Percentiles rank a stretch among this genome's conserved stretches.
Evolutionary conservation across 495 filamentous ascomycete genomes (phyloP).

Genomic region (Venustampulla echinocandica): DNA sequence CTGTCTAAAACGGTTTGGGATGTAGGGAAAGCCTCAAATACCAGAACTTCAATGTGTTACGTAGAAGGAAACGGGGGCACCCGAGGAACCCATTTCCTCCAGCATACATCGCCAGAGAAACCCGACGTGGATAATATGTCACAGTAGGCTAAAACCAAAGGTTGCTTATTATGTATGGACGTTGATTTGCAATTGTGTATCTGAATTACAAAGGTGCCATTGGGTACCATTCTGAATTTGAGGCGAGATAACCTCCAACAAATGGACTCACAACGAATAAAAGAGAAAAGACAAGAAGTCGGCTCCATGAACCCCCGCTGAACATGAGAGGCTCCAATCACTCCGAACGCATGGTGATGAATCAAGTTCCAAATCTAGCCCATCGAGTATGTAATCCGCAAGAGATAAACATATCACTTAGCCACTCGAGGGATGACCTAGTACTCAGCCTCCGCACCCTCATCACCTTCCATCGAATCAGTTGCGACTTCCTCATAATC

Average conservation of each 20-base stretch:
- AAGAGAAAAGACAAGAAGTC: conserved; percentile 14
- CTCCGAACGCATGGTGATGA: conserved; percentile 18
- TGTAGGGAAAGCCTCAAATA: too few relatives aligned
- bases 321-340: conserved; percentile 19
- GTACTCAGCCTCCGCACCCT: conserved; percentile 90
- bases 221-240: background rate
- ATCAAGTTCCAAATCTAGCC: conserved; percentile 19
- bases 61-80: too few relatives aligned
- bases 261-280: background rate
- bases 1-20: too few relatives aligned
- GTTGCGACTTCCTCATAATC: conserved; percentile 99
- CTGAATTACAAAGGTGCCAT: background rate
- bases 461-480: conserved; percentile 86
- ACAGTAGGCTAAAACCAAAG: too few relatives aligned
- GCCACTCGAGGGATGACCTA: conserved; percentile 37
- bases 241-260: background rate
- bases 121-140: too few relatives aligned
- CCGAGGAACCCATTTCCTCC: too few relatives aligned
- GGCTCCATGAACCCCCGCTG: conserved; percentile 17
- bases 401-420: conserved; percentile 17
- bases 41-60: too few relatives aligned
- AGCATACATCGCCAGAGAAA: too few relatives aligned
- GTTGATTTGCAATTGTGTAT: too few relatives aligned
- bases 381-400: conserved; percentile 24
- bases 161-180: too few relatives aligned